Base-by-base conservation (phyloP, 148 eudicot species). In the Dianthus caryophyllus region DNA sequence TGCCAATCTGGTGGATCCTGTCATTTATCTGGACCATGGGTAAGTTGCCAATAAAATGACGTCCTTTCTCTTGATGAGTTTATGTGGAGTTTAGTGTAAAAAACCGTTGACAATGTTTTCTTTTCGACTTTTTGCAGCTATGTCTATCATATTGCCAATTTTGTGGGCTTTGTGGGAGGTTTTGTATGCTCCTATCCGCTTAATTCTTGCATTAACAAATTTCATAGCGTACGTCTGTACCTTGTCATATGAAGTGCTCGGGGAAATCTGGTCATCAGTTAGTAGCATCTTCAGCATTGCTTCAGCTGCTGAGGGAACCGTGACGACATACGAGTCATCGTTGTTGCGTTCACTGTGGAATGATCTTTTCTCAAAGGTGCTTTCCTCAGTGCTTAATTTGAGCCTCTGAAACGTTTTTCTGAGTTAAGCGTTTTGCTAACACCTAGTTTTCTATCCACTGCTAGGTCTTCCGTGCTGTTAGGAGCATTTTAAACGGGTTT, bases 301-400 rank as follows among this genome's bases (percentile, higher is more conserved):
- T 50, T 88, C 92, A 66, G 75, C 66, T 63, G 81, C 96, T 30
- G 84, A 88, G 81, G 74, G 90, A 43, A 86, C 96, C 61, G 90
- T 86, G 44, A 81, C 74, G 48, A 68, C 91, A 30, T 71, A 76
- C 46, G 91, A 88, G 79, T 85, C 81, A 78, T 88, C 99, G 24
- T 56, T 86, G 71, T 88, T 96, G 96, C 92, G 90, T 67, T 76
- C 96, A 47, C 87, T 94, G 57, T 94, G 97, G 95, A 85, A 83
- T 64, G 99, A 94, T 76, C 82, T 94, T 64, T 90, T 90, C 77
- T 88, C 95, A 41, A 84, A 90, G 95, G 97, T 89, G 33, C 63
- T 15, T 59, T 24, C 46, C 25, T 6, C 22, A 33, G 27, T 15
- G 1, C 20, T 27, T 6, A 30, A 6, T 18, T 43, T 74, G 29